Evolutionary conservation across 768 basidiomycete species (phyloP).

Genomic region (Xerocomus brunneocitrinus): DNA sequence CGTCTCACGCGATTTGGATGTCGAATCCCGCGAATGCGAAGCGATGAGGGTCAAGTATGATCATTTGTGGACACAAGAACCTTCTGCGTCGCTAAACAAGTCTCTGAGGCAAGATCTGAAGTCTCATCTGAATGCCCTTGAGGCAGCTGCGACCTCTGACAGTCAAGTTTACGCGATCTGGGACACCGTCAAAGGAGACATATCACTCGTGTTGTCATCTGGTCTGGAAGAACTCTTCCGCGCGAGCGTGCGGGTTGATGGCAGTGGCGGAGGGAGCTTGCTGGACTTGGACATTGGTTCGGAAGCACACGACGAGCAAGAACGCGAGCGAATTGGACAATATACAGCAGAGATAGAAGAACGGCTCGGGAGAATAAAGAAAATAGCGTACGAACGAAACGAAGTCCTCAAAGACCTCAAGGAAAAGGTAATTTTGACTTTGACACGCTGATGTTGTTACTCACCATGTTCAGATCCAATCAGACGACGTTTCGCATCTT

Average conservation of each 20-base stretch:
- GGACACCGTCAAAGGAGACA: constrained; percentile 63
- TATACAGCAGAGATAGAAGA: constrained; percentile 77
- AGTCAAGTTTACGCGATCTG: constrained; percentile 69
- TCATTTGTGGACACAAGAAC: constrained; percentile 82
- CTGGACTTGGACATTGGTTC: constrained; percentile 71
- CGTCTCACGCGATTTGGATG: constrained; percentile 65
- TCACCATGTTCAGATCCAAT: constrained; percentile 65
- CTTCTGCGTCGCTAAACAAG: constrained; percentile 71
- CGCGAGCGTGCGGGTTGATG: constrained; percentile 42
- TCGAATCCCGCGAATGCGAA: constrained; percentile 86
- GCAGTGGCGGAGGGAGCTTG: constrained; percentile 39
- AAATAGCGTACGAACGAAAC: constrained; percentile 79
- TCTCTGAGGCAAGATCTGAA: constrained; percentile 74
- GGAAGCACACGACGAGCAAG: constrained; percentile 60
- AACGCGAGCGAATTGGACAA: constrained; percentile 61
- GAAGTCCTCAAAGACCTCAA: constrained; percentile 92
- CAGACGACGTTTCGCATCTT: constrained; percentile 93
- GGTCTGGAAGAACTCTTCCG: constrained; percentile 61
- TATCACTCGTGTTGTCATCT: constrained; percentile 55
- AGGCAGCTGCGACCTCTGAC: constrained; percentile 77
- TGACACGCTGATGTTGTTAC: not conserved
- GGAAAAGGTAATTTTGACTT: constrained; percentile 64
- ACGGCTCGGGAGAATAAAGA: constrained; percentile 67
- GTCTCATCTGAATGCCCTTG: constrained; percentile 62
- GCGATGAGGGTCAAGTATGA: constrained; percentile 82